phyloP scores from a whole-genome alignment of 441 rosid species.

The Rhodomyrtus psidioides region DNA sequence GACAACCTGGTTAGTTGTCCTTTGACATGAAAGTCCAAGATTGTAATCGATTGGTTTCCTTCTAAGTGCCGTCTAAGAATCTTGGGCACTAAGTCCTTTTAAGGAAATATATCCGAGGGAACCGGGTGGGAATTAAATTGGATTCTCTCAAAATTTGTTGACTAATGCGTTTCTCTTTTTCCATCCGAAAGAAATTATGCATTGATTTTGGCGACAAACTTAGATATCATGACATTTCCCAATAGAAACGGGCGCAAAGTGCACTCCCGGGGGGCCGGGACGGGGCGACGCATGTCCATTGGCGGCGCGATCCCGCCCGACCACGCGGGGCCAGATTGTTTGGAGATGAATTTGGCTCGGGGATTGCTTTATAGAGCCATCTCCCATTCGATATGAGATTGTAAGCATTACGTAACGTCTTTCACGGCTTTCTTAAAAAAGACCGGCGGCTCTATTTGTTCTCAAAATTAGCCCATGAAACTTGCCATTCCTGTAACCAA shows the following conservation, averaged over 20 bases:
- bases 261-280: fast-evolving
- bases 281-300: background rate
- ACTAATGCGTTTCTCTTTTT: background rate
- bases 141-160: background rate
- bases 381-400: background rate
- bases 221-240: background rate
- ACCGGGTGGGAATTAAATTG: background rate
- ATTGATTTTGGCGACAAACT: background rate
- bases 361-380: background rate
- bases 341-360: background rate
- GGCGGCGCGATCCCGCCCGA: background rate
- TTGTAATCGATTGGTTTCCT: background rate
- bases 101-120: background rate
- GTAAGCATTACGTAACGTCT: background rate
- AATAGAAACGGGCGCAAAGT: background rate
- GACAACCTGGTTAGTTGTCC: background rate
- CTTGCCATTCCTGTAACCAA: background rate
- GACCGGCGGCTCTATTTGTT: background rate
- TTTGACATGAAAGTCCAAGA: background rate
- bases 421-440: background rate
- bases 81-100: background rate
- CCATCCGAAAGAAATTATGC: background rate
- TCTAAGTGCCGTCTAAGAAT: background rate
- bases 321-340: background rate
- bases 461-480: background rate